A percentile compares a stretch with the other conserved stretches of the same genome.
These are phyloP conservation scores for Bipolaris victoriae DNA, from an alignment of 2,329 filamentous ascomycete genomes.

Conservation along the genomic window DNA sequence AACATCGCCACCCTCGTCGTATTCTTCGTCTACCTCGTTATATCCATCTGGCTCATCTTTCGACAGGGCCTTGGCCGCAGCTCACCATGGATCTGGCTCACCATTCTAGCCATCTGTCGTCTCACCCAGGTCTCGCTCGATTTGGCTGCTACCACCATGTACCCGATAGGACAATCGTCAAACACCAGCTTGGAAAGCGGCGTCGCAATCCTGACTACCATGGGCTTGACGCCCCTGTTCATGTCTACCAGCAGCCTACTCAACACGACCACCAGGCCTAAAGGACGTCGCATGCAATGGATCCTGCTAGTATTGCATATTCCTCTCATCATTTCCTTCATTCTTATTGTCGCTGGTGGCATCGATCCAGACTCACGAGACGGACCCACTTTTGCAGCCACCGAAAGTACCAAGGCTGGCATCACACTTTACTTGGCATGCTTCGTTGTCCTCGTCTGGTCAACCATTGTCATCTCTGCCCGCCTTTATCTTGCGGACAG, in stretches of 20 bases:
- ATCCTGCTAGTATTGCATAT: constrained; percentile 42
- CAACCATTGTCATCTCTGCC: constrained; percentile 45
- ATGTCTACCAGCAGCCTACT: constrained; percentile 45
- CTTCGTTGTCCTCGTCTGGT: constrained; percentile 43
- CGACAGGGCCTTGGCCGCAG: constrained; percentile 45
- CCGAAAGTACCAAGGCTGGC: constrained; percentile 44
- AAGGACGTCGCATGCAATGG: constrained; percentile 48
- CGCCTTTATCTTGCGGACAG: constrained; percentile 43
- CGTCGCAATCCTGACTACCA: constrained; percentile 46
- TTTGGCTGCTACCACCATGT: constrained; percentile 43
- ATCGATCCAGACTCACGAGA: constrained; percentile 45
- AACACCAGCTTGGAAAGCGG: constrained; percentile 42
- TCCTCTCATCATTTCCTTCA: constrained; percentile 42
- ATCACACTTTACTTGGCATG: constrained; percentile 43
- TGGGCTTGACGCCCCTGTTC: constrained; percentile 45
- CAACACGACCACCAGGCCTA: constrained; percentile 42
- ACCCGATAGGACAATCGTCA: constrained; percentile 23
- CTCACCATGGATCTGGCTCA: constrained; percentile 45
- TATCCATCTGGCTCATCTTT: constrained; percentile 37
- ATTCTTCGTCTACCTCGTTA: constrained; percentile 40
- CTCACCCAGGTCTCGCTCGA: constrained; percentile 45
- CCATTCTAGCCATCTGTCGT: constrained; percentile 40
- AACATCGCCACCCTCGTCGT: constrained; percentile 44
- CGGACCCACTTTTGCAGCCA: constrained; percentile 40
- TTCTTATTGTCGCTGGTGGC: constrained; percentile 45